Evolutionary conservation across 257 asterid species (phyloP), one percentile per base, ranked within the genome.

Genomic region (Capsicum pubescens): DNA sequence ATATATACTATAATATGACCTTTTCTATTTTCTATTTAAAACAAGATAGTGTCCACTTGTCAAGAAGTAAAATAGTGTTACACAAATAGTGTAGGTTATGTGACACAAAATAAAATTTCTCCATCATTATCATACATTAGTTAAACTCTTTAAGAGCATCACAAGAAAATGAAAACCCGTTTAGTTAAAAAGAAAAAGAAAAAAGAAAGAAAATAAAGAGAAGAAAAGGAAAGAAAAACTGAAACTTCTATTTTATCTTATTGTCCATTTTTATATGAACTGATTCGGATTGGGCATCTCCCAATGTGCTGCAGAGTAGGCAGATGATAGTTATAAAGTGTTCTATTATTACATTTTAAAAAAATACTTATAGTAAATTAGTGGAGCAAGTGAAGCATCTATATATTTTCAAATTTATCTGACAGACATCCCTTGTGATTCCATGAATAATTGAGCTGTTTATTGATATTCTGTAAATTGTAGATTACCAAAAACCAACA

Each of bases 191-290:
- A 26, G 42, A 26, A 26, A 26, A 26, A 26, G 0, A 26, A 26
- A 26, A 26, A 11, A 12, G 15, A 54, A 10, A 4, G 21, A 80
- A 84, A 76, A 59, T 66, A 64, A 59, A 52, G 35, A 21, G 50
- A 16, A 57, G 58, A 26, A 55, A 64, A 44, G 56, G 56, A 19
- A 81, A 67, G 8, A 39, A 68, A 78, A 59, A 44, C 26, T 91
- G 91, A 92, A 91, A 94, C 95, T 93, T 94, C 95, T 93, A 86
- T 93, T 91, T 94, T 90, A 93, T 92, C 92, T 88, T 90, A 85
- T 87, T 87, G 90, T 86, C 88, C 81, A 88, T 78, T 84, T 85
- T 72, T 87, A 70, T 82, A 82, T 84, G 83, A 84, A 83, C 72
- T 85, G 86, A 67, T 55, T 68, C 83, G 72, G 78, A 58, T 52